Evolutionary conservation across 768 basidiomycete genomes (phyloP), one percentile per base, ranked within the genome.

Genomic region (Mycena metata): DNA sequence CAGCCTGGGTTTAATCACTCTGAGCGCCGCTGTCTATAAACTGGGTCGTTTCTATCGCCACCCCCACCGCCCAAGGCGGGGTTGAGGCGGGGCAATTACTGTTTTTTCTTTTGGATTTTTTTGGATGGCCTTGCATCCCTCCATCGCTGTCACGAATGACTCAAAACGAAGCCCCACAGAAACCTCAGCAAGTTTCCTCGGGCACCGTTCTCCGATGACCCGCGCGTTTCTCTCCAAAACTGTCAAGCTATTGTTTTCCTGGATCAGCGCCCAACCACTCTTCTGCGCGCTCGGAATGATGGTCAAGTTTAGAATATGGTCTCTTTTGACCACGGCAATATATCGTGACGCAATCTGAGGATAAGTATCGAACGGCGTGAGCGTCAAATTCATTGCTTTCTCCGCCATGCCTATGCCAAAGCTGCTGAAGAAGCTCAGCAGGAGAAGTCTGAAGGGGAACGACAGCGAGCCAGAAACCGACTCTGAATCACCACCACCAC

Each of bases 371-470:
- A 26, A 15, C 6, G 2, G 21, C n/a, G 56, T 30, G 47, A 39
- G 23, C 49, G 45, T 24, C 19, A 26, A 58, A 15, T 17, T 50
- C 7, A 13, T 19, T 84, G 8, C 41, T n/a, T 63, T 13, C 35
- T 36, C 67, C 57, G 61, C 69, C 84, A 67, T 36, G 23, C 21
- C 60, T 54, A 55, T 71, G 62, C 47, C 59, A 16, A 71, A 71
- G 57, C 49, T 71, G 54, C 63, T 66, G 10, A 58, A 59, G 12
- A 62, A 46, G 67, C 41, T 45, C 35, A 67, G 56, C 64, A 71
- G 63, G 49, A 67, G 33, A 59, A 71, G 66, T 55, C 54, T 71
- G 24, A 64, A 47, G n/a, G 63, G 52, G 5, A 39, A 50, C 45
- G 64, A 64, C 15, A 68, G 66, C 55, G 70, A 71, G 21, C 11